Evolutionary conservation across 169 alveolate species (phyloP), one percentile per base, ranked within the genome.

Genomic region (Cryptosporidium parvum): DNA sequence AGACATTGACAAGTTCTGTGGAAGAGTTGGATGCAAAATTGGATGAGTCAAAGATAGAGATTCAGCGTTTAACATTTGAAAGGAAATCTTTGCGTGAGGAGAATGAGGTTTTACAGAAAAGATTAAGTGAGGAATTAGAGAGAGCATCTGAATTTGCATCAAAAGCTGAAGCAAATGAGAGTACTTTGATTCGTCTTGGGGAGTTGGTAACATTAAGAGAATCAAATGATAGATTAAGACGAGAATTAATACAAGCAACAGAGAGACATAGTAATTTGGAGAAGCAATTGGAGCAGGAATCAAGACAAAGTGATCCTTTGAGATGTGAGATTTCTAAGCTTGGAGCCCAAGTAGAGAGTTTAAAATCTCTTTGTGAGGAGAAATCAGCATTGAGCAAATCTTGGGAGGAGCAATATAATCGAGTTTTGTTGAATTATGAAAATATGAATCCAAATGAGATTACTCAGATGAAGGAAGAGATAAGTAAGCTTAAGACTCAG

Each of bases 331-430:
- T 80, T n/a, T 59, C 65, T 1, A 59, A 80, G 42, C 67, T 80
- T 16, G 70, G 62, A 16, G 89, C 89, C 6, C 75, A 80, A 29
- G 48, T 80, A 0, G 89, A 62, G 18, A 39, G 31, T 10, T 48
- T 80, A 2, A 80, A 65, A 44, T 61, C 75, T 0, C 69, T 44
- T 6, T 80, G 80, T 21, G 75, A 80, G n/a, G 89, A 80, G 48
- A 80, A 80, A 26, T 80, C 89, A 6, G 52, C 75, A 0, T 26
- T 80, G 51, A 65, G 80, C 21, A 80, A 62, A 18, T 61, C 89
- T 21, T 80, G 89, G 89, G 89, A 80, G 42, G 89, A 80, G 56
- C 89, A 80, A 33, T 80, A 80, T 33, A 80, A 80, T n/a, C 1
- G 89, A 12, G 23, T 80, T 0, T 80, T 80, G 56, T 8, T 65